phyloP scores from a whole-genome alignment of 805 yeast species.

The Cyberlindnera saturnus region DNA sequence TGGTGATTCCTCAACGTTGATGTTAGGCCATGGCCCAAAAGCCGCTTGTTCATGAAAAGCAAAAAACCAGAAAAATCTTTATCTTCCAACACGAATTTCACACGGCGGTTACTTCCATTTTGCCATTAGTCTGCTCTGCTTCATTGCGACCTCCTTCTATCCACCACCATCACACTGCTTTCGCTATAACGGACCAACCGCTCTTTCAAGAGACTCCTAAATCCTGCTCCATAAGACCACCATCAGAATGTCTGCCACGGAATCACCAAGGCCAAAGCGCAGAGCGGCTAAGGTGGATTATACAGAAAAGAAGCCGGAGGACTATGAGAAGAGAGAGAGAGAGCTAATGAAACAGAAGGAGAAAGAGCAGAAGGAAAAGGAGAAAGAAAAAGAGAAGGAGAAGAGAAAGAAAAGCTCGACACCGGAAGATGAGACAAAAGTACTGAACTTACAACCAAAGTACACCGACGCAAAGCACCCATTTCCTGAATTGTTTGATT shows the following conservation, averaged over 20 bases:
- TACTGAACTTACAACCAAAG: slow-evolving; percentile 22
- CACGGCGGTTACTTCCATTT: too few species aligned
- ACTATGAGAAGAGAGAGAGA: slow-evolving; percentile 4
- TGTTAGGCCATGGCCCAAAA: too few species aligned
- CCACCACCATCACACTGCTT: too few species aligned
- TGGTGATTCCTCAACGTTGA: too few species aligned
- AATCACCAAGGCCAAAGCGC: slow-evolving; percentile 8
- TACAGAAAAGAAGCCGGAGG: slow-evolving; percentile 16
- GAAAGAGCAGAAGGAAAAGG: background rate
- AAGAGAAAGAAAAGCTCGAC: slow-evolving; percentile 9
- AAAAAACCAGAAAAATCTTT: too few species aligned
- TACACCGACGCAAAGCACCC: slow-evolving; percentile 2
- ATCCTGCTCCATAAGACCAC: background rate
- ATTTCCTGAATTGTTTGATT: slow-evolving; percentile 32
- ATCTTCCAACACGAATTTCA: too few species aligned
- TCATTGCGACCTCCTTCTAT: too few species aligned
- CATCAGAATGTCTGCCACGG: background rate
- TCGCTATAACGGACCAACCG: too few species aligned
- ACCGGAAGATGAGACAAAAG: slow-evolving; percentile 10
- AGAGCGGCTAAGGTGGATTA: slow-evolving; percentile 23
- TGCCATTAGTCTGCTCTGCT: too few species aligned
- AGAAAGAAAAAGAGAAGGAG: slow-evolving; percentile 3
- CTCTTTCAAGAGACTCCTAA: too few species aligned
- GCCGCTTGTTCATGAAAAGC: too few species aligned
- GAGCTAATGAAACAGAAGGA: background rate